phyloP scores from a whole-genome alignment of 768 basidiomycete species.

The Xerocomus brunneocitrinus region DNA sequence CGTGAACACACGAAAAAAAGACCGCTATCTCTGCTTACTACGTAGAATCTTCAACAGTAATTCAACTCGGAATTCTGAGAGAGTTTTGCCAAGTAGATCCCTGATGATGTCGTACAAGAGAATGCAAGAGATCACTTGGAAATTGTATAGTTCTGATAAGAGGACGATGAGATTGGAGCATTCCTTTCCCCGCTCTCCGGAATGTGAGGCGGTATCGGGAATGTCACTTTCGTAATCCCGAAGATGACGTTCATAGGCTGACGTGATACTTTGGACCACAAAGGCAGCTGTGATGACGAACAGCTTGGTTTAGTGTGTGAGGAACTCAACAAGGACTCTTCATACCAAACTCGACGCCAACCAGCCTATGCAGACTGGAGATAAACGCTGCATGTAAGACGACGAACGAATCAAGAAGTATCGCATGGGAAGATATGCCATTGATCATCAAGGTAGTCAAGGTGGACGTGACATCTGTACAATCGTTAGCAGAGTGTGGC shows the following conservation, averaged over 20 bases:
- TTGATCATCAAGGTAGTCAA: slow-evolving; percentile 73
- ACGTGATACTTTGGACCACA: slow-evolving; percentile 71
- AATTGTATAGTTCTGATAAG: slow-evolving; percentile 91
- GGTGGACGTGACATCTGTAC: slow-evolving; percentile 73
- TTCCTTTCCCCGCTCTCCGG: slow-evolving; percentile 67
- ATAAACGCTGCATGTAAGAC: slow-evolving; percentile 84
- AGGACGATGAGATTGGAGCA: slow-evolving; percentile 84
- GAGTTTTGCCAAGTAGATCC: slow-evolving; percentile 54
- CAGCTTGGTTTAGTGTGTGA: not conserved
- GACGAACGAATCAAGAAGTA: slow-evolving; percentile 84
- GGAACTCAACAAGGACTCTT: not conserved
- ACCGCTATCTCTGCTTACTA: slow-evolving; percentile 43
- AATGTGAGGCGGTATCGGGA: slow-evolving; percentile 14
- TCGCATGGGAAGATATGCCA: slow-evolving; percentile 75
- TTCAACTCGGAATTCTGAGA: slow-evolving; percentile 82
- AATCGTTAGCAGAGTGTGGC: slow-evolving; percentile 6
- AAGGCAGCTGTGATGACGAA: slow-evolving; percentile 55
- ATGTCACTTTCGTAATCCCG: slow-evolving; percentile 23
- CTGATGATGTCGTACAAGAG: slow-evolving; percentile 91
- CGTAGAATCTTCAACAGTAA: slow-evolving; percentile 79
- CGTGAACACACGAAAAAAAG: slow-evolving; percentile 2
- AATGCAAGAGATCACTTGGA: slow-evolving; percentile 84
- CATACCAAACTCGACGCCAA: slow-evolving; percentile 88
- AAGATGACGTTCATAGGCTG: slow-evolving; percentile 61
- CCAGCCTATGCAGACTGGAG: slow-evolving; percentile 70